phyloP scores from a whole-genome alignment of 139 green algal genomes.

The Picochlorum sp. region DNA sequence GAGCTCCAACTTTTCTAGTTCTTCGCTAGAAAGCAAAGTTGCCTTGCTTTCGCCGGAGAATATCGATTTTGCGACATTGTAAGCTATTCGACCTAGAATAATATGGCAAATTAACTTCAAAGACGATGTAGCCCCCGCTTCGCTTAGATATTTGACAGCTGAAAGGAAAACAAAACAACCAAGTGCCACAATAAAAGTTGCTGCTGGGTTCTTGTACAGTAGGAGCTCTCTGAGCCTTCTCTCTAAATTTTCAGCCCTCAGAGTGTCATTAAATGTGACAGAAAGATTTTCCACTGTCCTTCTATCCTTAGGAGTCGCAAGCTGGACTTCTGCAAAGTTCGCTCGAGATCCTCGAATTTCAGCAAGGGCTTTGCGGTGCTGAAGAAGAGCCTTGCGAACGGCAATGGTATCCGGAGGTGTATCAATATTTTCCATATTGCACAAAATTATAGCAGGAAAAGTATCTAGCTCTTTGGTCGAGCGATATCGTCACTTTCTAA shows the following conservation, averaged over 20 bases:
- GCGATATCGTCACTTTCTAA: too few relatives aligned
- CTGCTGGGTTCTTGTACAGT: slow-evolving; percentile 16
- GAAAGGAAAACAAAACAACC: neutral
- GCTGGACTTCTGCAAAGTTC: neutral
- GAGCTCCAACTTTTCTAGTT: neutral
- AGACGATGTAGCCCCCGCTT: neutral
- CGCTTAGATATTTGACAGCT: slow-evolving; percentile 3
- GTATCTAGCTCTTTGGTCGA: too few relatives aligned
- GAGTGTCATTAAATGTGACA: neutral
- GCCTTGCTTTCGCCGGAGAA: neutral
- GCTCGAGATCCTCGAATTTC: neutral
- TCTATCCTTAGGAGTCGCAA: too few relatives aligned
- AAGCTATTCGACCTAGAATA: neutral
- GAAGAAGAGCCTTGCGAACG: slow-evolving; percentile 6
- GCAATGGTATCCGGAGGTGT: slow-evolving; percentile 17
- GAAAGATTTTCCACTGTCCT: too few relatives aligned
- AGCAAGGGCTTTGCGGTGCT: slow-evolving; percentile 2
- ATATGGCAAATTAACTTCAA: neutral
- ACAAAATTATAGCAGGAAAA: too few relatives aligned
- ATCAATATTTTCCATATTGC: neutral
- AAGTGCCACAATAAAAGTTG: slow-evolving; percentile 1
- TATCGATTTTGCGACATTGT: neutral
- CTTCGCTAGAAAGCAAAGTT: neutral
- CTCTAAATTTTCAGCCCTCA: neutral
- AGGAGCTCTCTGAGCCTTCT: slow-evolving; percentile 1